phyloP scores from a whole-genome alignment of 257 asterid genomes.

The Rhazya stricta region DNA sequence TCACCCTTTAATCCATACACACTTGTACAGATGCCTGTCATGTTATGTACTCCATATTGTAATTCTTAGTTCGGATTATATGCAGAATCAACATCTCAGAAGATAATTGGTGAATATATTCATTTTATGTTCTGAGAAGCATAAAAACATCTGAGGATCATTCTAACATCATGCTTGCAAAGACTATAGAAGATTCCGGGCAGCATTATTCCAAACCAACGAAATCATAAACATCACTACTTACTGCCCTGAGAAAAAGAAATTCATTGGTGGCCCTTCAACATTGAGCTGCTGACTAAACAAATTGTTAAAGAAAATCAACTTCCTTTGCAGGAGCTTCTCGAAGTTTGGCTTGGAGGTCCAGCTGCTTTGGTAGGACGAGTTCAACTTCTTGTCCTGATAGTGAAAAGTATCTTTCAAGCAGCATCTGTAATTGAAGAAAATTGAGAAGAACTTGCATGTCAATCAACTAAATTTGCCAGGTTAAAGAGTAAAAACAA shows the following conservation, averaged over 20 bases:
- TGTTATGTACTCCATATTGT: no score
- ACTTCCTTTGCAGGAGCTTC: slow-evolving; percentile 48
- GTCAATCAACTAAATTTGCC: neutral
- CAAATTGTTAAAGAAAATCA: slow-evolving; percentile 36
- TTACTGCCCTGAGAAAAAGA: neutral
- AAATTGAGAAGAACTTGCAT: neutral
- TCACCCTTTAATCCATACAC: neutral
- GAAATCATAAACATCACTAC: neutral
- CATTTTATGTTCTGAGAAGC: neutral
- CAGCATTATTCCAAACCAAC: neutral
- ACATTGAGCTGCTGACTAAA: neutral
- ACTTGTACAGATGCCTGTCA: no score
- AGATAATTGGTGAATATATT: no score
- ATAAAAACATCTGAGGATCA: neutral
- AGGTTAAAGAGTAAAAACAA: neutral
- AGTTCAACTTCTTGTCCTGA: slow-evolving; percentile 62
- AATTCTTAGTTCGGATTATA: neutral
- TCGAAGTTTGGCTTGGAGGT: slow-evolving; percentile 54
- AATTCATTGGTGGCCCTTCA: neutral
- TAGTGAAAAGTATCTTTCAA: slow-evolving; percentile 64
- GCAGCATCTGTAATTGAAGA: slow-evolving; percentile 54
- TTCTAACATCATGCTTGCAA: no score
- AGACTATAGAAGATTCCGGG: neutral
- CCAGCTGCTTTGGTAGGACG: slow-evolving; percentile 67
- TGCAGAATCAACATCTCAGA: neutral